Conservation (phyloP, 2,329 filamentous ascomycete genomes). For the Aspergillus sp. region DNA sequence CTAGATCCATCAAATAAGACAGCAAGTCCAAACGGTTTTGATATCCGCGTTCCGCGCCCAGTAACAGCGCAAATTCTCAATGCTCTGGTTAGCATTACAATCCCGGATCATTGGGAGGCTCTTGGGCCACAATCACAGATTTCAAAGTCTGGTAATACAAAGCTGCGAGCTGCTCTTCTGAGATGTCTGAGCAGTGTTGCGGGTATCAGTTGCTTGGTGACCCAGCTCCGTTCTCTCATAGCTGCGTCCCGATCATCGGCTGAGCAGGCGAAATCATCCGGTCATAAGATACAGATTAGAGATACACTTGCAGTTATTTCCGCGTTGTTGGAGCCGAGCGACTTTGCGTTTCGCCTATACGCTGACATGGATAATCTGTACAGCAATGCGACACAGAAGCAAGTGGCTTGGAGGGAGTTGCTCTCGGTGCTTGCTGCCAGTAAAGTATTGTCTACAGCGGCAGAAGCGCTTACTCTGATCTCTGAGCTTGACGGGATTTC, state of each 20-base stretch:
- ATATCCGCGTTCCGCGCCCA: constrained; percentile 65
- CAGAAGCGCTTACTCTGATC: constrained; percentile 54
- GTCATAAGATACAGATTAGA: constrained; percentile 33
- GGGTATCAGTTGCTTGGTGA: constrained; percentile 74
- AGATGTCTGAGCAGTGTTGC: constrained; percentile 70
- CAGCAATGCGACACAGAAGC: constrained; percentile 47
- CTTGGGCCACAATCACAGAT: constrained; percentile 43
- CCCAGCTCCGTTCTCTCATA: constrained; percentile 66
- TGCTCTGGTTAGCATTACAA: constrained; percentile 69
- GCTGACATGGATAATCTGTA: constrained; percentile 45
- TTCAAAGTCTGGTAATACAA: constrained; percentile 19
- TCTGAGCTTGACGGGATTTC: constrained; percentile 29
- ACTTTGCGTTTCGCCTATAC: constrained; percentile 49
- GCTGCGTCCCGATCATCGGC: constrained; percentile 25
- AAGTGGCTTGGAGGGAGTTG: constrained; percentile 64
- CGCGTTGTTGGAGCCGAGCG: constrained; percentile 45
- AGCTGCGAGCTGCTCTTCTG: constrained; percentile 53
- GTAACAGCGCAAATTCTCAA: constrained; percentile 74
- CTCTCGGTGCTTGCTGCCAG: constrained; percentile 61
- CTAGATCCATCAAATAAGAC: constrained; percentile 38
- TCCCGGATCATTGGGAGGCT: constrained; percentile 79
- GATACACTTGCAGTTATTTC: constrained; percentile 41
- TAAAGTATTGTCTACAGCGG: constrained; percentile 58
- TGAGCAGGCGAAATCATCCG: constrained; percentile 37
- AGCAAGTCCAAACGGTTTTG: constrained; percentile 44